Percentiles rank a stretch among this genome's conserved stretches.
Conservation (phyloP, 371 early-diverging fungal species). For the Syncephalastrum racemosum region DNA sequence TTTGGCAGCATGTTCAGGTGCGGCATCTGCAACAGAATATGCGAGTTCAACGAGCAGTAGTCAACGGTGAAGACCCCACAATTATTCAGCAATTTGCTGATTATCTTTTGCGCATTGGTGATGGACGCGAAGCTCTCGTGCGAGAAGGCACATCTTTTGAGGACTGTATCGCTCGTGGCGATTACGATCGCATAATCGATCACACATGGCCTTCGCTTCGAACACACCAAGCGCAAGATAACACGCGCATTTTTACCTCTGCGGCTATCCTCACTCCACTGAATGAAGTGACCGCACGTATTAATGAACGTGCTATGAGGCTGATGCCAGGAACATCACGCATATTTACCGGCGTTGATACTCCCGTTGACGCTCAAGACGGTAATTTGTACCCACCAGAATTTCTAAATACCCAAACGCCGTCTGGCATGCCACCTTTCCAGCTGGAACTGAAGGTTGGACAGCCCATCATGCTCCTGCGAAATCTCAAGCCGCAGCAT, state of each 20-base stretch:
- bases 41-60: too few relatives aligned
- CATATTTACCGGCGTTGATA: neutral
- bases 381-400: neutral
- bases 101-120: too few relatives aligned
- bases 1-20: slow-evolving; percentile 5
- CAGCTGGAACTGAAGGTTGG: slow-evolving; percentile 18
- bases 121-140: too few relatives aligned
- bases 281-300: neutral
- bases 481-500: slow-evolving; percentile 13
- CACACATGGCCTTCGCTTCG: too few relatives aligned
- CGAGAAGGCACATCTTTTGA: too few relatives aligned
- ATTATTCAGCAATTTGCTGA: too few relatives aligned
- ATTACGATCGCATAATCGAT: too few relatives aligned
- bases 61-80: too few relatives aligned
- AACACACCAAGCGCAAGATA: too few relatives aligned
- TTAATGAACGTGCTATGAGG: neutral
- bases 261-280: neutral
- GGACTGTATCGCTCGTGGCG: too few relatives aligned
- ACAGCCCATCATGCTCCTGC: slow-evolving; percentile 25
- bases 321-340: neutral
- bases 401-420: neutral
- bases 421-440: slow-evolving; percentile 16
- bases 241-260: too few relatives aligned
- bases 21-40: slow-evolving; percentile 8
- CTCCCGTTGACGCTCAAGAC: neutral